These are phyloP conservation scores for Wickerhamomyces pijperi DNA, from an alignment of 805 yeast species.

Conservation along the genomic window DNA sequence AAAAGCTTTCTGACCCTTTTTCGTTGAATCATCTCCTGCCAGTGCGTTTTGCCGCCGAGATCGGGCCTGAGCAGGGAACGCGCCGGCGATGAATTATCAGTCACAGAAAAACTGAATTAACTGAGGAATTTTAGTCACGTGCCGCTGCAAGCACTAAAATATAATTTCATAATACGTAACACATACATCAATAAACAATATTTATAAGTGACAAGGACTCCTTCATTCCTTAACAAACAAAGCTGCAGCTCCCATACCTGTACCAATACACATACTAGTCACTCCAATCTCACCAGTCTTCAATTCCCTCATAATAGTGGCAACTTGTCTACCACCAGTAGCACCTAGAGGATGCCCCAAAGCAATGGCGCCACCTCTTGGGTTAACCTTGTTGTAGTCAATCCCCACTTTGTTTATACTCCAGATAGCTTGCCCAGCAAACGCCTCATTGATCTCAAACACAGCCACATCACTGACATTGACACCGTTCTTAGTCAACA, in stretches of 20 bases:
- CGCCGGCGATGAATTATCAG: too few species aligned
- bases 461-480: slow-evolving; percentile 55
- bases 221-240: slow-evolving; percentile 64
- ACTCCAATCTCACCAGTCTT: slow-evolving; percentile 76
- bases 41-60: background rate
- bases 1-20: too few species aligned
- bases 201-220: too few species aligned
- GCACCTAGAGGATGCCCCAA: slow-evolving; percentile 90
- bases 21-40: background rate
- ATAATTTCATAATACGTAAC: too few species aligned
- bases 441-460: slow-evolving; percentile 91
- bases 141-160: too few species aligned
- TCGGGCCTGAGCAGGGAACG: background rate
- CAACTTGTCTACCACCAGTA: slow-evolving; percentile 87
- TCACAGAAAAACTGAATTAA: too few species aligned
- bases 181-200: too few species aligned
- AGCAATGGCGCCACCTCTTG: slow-evolving; percentile 95
- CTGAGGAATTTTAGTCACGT: too few species aligned
- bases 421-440: slow-evolving; percentile 88
- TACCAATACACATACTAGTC: slow-evolving; percentile 94
- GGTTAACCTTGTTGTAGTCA: slow-evolving; percentile 65
- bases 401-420: slow-evolving; percentile 57
- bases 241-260: slow-evolving; percentile 98
- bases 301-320: slow-evolving; percentile 77
- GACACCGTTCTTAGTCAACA: slow-evolving; percentile 52